These are phyloP conservation scores for Apophysomyces ossiformis DNA, from an alignment of 371 early-diverging fungal genomes.

Conservation along the genomic window DNA sequence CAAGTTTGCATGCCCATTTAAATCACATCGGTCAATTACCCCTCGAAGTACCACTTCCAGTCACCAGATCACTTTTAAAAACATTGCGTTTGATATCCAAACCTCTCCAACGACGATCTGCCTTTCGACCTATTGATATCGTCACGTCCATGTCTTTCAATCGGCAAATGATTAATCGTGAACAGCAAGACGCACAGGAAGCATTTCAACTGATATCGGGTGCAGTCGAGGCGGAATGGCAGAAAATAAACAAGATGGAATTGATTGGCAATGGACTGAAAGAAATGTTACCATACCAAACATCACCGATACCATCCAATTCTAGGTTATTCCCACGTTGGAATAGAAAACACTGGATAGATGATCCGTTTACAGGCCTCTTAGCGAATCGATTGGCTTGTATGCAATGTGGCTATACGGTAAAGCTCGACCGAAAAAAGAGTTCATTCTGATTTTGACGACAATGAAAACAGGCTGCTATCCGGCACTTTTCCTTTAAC, in stretches of 20 bases:
- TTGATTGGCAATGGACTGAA: slow-evolving; percentile 20
- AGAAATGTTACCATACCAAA: slow-evolving; percentile 16
- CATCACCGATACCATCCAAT: neutral
- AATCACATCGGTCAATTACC: slow-evolving; percentile 23
- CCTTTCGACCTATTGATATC: slow-evolving; percentile 40
- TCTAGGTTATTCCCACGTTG: too few species aligned
- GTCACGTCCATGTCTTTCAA: slow-evolving; percentile 36
- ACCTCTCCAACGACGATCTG: slow-evolving; percentile 26
- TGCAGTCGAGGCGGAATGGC: slow-evolving; percentile 70
- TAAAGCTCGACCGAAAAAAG: slow-evolving; percentile 20
- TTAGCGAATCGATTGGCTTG: slow-evolving; percentile 77
- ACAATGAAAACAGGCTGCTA: slow-evolving; percentile 53
- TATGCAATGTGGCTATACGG: slow-evolving; percentile 76
- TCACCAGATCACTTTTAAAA: slow-evolving; percentile 38
- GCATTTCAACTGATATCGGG: slow-evolving; percentile 81
- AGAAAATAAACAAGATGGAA: slow-evolving; percentile 13
- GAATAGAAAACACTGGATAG: neutral
- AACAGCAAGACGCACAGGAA: slow-evolving; percentile 94
- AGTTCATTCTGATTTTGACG: neutral
- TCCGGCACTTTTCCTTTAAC: slow-evolving; percentile 77
- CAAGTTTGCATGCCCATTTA: slow-evolving; percentile 37
- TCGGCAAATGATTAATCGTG: slow-evolving; percentile 59
- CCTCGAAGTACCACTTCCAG: slow-evolving; percentile 22
- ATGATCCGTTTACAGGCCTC: slow-evolving; percentile 73
- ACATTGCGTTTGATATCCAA: slow-evolving; percentile 36